These are phyloP conservation scores for Penicillium pulvis DNA, from an alignment of 495 filamentous ascomycete species.

Conservation along the genomic window DNA sequence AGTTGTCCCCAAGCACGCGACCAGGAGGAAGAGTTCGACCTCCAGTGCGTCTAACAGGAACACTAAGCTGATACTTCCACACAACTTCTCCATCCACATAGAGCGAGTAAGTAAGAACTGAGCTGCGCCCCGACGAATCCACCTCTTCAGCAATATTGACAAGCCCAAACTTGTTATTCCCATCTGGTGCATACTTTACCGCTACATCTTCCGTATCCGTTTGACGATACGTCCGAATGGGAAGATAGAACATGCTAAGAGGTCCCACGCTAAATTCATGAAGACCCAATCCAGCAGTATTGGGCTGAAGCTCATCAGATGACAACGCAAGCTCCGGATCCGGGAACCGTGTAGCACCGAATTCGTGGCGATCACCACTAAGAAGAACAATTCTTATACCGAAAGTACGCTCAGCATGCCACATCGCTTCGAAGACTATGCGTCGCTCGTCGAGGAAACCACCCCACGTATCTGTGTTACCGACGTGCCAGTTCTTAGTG, in stretches of 20 bases:
- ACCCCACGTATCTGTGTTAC: constrained; percentile 86
- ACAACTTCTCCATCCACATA: constrained; percentile 77
- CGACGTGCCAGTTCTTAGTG: constrained; percentile 93
- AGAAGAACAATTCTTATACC: constrained; percentile 80
- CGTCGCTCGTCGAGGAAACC: constrained; percentile 81
- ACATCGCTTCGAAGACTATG: constrained; percentile 84
- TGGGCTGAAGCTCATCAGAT: constrained; percentile 24
- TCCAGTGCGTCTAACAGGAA: constrained; percentile 29
- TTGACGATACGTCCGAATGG: constrained; percentile 79
- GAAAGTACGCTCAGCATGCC: constrained; percentile 68
- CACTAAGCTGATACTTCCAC: constrained; percentile 64
- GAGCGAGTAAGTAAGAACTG: constrained; percentile 74
- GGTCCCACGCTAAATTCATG: constrained; percentile 90
- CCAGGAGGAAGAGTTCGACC: constrained; percentile 26
- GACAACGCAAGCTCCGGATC: constrained; percentile 54
- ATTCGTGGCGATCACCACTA: constrained; percentile 91
- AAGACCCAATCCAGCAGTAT: constrained; percentile 54
- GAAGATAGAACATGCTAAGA: constrained; percentile 89
- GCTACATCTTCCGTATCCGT: constrained; percentile 74
- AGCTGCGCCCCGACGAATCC: constrained; percentile 45
- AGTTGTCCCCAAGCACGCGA: constrained; percentile 32
- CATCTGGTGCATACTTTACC: constrained; percentile 83
- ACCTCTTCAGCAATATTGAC: constrained; percentile 75
- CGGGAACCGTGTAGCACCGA: constrained; percentile 86
- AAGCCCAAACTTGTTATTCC: constrained; percentile 88